Conservation (phyloP, 1,284 basidiomycete species). For the Ceratorhiza oryzae-sativae region DNA sequence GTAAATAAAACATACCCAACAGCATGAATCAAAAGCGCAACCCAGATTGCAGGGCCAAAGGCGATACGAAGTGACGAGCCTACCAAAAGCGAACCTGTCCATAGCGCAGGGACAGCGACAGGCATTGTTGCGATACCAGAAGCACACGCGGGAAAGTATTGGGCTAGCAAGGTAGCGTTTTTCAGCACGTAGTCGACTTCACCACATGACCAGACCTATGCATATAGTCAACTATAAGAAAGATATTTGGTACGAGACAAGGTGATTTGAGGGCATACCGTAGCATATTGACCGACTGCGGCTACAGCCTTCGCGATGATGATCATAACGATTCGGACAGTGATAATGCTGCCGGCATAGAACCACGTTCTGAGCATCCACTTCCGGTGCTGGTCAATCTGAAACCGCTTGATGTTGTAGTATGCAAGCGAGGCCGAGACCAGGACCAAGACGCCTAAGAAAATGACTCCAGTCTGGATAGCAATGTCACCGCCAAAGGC, state of each 20-base stretch:
- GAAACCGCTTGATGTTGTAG: slow-evolving; percentile 39
- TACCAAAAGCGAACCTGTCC: neutral
- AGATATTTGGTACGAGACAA: neutral
- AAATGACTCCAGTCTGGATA: slow-evolving; percentile 18
- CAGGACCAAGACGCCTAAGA: slow-evolving; percentile 14
- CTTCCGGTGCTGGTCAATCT: slow-evolving; percentile 41
- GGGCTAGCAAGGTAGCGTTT: neutral
- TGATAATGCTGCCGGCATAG: slow-evolving; percentile 37
- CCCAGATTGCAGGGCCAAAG: slow-evolving; percentile 31
- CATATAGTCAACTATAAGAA: neutral
- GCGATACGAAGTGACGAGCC: slow-evolving; percentile 19
- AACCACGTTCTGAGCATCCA: slow-evolving; percentile 41
- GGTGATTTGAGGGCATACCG: neutral
- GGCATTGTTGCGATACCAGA: neutral
- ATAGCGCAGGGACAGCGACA: slow-evolving; percentile 4
- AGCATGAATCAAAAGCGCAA: slow-evolving; percentile 26
- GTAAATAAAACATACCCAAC: slow-evolving; percentile 15
- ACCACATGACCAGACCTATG: slow-evolving; percentile 10
- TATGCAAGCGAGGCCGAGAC: slow-evolving; percentile 34
- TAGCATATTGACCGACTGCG: slow-evolving; percentile 20
- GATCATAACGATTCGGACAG: slow-evolving; percentile 23
- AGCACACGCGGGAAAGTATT: neutral
- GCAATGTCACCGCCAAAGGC: slow-evolving; percentile 38
- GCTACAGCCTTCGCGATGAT: slow-evolving; percentile 7
- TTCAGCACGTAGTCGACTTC: slow-evolving; percentile 16